Evolutionary conservation across 148 eudicot species (phyloP), one percentile per base, ranked within the genome.

Genomic region (Amaranthus cruentus): DNA sequence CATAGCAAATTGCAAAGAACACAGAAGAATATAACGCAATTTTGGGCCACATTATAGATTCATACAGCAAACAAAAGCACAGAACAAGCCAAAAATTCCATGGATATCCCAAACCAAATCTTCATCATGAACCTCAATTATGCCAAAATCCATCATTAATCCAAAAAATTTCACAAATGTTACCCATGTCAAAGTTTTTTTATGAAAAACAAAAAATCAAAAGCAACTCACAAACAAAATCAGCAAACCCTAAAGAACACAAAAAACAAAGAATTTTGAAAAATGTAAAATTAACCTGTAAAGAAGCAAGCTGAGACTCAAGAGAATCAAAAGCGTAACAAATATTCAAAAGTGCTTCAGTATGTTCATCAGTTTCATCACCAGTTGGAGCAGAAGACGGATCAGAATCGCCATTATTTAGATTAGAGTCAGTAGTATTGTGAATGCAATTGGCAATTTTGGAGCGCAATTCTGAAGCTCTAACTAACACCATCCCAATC

Each of bases 311-410:
- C 71, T 89, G 98, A 44, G 86, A 84, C 73, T 93, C 92, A 48
- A 93, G 91, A 55, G 92, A 85, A 71, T 89, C 88, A 14, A 93
- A 88, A 42, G 97, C 89, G 70, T 93, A 89, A 59, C 87, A 87
- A 81, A 93, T 89, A 83, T 75, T 77, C 74, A 89, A 72, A 77
- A 93, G 97, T 52, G 82, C 83, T 69, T 93, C 91, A 11, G 72
- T 70, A 9, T 74, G 89, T 54, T 79, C 78, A 18, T 75, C 38
- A 28, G 38, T 28, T 28, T 28, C 85, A n/a, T 28, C 70, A 47
- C 38, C 38, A 28, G 38, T 28, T 28, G 38, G 55, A 69, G 80
- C 69, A 14, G 47, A 42, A n/a, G 65, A 47, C 48, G 28, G 38
- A 28, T 28, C 38, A 28, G 1, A 4, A 11, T 56, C 54, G 3